Conservation (phyloP, 2,329 filamentous ascomycete genomes). For the Beauveria sp. region DNA sequence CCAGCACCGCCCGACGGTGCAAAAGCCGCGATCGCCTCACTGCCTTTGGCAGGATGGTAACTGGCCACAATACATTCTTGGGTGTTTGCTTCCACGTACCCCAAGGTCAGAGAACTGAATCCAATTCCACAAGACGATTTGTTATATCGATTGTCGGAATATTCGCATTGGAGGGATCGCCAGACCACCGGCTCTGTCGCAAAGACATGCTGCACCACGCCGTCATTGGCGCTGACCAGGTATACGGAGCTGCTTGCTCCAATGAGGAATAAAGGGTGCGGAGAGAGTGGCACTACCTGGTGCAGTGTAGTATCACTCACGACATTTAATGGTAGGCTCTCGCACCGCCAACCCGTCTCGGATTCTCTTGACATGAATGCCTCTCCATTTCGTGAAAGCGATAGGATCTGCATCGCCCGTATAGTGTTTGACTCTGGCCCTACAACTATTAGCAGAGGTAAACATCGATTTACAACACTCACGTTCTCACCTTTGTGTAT, state of each 20-base stretch:
- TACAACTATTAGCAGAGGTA: slow-evolving; percentile 2
- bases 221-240: slow-evolving; percentile 39
- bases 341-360: slow-evolving; percentile 41
- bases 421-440: slow-evolving; percentile 12
- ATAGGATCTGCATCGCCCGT: slow-evolving; percentile 31
- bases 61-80: slow-evolving; percentile 59
- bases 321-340: slow-evolving; percentile 32
- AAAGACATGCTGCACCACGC: slow-evolving; percentile 52
- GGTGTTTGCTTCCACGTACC: slow-evolving; percentile 52
- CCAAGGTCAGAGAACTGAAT: slow-evolving; percentile 55
- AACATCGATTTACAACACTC: background rate
- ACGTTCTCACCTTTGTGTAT: slow-evolving; percentile 26
- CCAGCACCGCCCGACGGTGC: slow-evolving; percentile 26
- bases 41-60: slow-evolving; percentile 46
- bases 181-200: slow-evolving; percentile 48
- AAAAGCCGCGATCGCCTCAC: slow-evolving; percentile 47
- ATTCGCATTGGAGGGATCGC: slow-evolving; percentile 53
- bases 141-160: slow-evolving; percentile 28
- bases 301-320: slow-evolving; percentile 40
- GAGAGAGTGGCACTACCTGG: slow-evolving; percentile 51
- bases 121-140: slow-evolving; percentile 27
- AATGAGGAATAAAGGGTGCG: slow-evolving; percentile 52
- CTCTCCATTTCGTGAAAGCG: slow-evolving; percentile 41
- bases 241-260: slow-evolving; percentile 52
- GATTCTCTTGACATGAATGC: slow-evolving; percentile 37